Evolutionary conservation across 345 rosid genomes (phyloP), one percentile per base, ranked within the genome.

Genomic region (Kandelia obovata): DNA sequence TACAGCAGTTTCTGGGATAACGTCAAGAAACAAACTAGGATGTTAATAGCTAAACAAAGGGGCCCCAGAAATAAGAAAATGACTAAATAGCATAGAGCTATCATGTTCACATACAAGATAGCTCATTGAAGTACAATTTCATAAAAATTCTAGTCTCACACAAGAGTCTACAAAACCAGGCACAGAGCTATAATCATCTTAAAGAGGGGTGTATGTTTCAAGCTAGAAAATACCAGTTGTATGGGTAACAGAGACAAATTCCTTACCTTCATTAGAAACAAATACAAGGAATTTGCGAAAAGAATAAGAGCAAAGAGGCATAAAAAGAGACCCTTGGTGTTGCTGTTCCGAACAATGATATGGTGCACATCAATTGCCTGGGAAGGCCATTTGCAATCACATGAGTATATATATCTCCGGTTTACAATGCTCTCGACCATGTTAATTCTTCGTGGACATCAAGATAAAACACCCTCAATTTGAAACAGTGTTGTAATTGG

Each of bases 291-390:
- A 62, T 51, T 74, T 19, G 84, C 79, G 26, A 81, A 27, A 78
- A 84, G 53, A 61, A 75, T 27, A 61, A 80, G 63, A 56, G 73
- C 79, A 66, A 73, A 65, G 70, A 86, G 55, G 81, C 51, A 65
- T 21, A 73, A 34, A 8, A 69, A 64, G 75, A 78, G 73, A 62
- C 76, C 53, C 79, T 71, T 82, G 1, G 68, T 65, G 28, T 62
- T 55, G 74, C 87, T 78, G 66, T 79, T 83, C 43, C 78, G 77
- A 49, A 87, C 82, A 51, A 78, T 43, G 64, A 92, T 79, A 73
- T 82, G 88, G 79, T 91, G 94, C 61, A 67, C 64, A 58, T 89
- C 96, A 51, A 83, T 69, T 25, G 82, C 86, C 73, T 78, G 83
- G 68, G 71, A 26, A 52, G 77, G 79, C 82, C 77, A 60, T 65